Base-by-base conservation (phyloP, 805 yeast genomes). In the Spathaspora sp. region DNA sequence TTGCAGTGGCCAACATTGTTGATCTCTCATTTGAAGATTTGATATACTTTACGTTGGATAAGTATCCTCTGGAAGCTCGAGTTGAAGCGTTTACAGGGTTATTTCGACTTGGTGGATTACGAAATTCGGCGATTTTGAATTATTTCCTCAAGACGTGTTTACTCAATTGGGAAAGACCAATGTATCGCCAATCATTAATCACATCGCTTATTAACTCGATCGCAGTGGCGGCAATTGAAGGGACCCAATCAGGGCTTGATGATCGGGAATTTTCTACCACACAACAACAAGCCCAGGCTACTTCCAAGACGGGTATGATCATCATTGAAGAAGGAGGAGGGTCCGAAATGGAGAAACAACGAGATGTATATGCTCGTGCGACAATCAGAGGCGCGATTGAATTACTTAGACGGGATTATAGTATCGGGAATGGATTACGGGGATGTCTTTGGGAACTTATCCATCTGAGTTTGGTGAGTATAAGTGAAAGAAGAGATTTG, bases 71-170 rank as follows among this genome's bases (percentile, higher is more conserved):
- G 19, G 84, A 81, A 19, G 76, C 89, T 0, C 68, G 96, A 42
- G 60, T 86, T 9, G 77, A 78, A 26, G 92, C 97, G 0, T 85
- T 89, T 62, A 78, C 80, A 51, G 87, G 90, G 0, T 61, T 94
- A 29, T 70, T 94, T 48, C 58, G 78, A 3, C 69, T 89, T 46
- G 97, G 97, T 18, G 97, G 94, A 1, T 66, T 92, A 55, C 85
- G 83, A 53, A 88, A 89, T 59, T 65, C 73, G 12, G 71, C 74
- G 29, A 72, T 91, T 3, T 62, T 91, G 55, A 70, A 76, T 17
- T 88, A 88, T 58, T 81, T 84, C 53, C 82, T 89, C 57, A 73
- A 80, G 28, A 66, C 81, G 0, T 63, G 83, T 48, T 72, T 82
- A 26, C 69, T 85, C 35, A 92, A 86, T 40, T 69, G 74, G 1